These are phyloP conservation scores for Geranium incanum DNA, from an alignment of 441 rosid species.

Conservation along the genomic window DNA sequence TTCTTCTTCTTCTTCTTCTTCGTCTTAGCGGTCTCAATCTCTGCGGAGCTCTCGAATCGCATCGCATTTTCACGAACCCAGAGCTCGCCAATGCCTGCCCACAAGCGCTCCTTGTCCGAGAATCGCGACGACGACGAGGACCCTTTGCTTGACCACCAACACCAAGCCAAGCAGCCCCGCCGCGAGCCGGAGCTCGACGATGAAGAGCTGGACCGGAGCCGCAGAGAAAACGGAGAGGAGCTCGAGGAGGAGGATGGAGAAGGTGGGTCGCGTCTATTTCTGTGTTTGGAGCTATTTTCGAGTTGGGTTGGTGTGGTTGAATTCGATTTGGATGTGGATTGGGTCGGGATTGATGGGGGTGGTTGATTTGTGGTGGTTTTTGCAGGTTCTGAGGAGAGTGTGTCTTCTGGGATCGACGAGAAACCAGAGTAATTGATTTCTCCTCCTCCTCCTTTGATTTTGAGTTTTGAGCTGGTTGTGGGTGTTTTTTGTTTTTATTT, in stretches of 20 bases:
- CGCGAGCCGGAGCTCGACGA: slow-evolving; percentile 19
- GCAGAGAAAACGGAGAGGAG: slow-evolving; percentile 21
- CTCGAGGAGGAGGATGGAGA: slow-evolving; percentile 20
- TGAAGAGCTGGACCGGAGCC: slow-evolving; percentile 23
- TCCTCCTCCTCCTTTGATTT: slow-evolving; percentile 19
- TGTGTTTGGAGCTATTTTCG: neutral
- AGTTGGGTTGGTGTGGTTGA: slow-evolving; percentile 4
- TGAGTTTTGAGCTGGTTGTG: neutral
- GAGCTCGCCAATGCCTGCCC: slow-evolving; percentile 54
- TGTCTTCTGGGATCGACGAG: slow-evolving; percentile 47
- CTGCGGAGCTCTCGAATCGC: neutral
- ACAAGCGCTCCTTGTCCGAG: slow-evolving; percentile 48
- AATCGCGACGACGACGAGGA: slow-evolving; percentile 31
- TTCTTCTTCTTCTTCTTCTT: slow-evolving; percentile 5
- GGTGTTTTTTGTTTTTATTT: neutral
- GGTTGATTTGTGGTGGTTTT: slow-evolving; percentile 11
- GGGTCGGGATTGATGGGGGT: slow-evolving; percentile 15
- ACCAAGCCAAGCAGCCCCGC: slow-evolving; percentile 29
- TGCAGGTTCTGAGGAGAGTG: slow-evolving; percentile 56
- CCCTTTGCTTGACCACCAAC: slow-evolving; percentile 11
- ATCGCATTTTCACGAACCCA: neutral
- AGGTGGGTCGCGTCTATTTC: slow-evolving; percentile 13
- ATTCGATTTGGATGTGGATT: slow-evolving; percentile 20
- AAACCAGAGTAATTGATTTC: slow-evolving; percentile 44
- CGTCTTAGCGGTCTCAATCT: slow-evolving; percentile 20